Percentiles rank a stretch among this genome's conserved stretches.
phyloP scores from a whole-genome alignment of 2,329 filamentous ascomycete species.

The Whalleya microplaca region DNA sequence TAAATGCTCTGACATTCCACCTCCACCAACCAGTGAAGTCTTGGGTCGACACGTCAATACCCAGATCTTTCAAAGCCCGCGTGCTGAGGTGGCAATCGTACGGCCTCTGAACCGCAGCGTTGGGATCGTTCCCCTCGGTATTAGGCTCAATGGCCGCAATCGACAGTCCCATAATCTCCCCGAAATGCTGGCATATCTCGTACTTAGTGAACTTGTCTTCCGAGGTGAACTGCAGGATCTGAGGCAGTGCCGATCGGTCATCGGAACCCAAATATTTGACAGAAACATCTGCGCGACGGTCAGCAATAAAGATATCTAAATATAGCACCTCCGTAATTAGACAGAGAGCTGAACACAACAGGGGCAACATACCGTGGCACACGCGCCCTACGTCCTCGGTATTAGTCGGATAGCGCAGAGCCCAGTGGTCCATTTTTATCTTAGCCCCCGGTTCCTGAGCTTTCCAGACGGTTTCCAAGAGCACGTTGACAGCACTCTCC shows the following conservation, averaged over 20 bases:
- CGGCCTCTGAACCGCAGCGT: conserved; percentile 73
- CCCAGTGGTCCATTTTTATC: conserved; percentile 85
- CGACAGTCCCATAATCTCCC: conserved; percentile 77
- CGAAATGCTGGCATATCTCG: conserved; percentile 79
- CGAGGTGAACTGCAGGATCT: conserved; percentile 80
- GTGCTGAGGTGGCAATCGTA: conserved; percentile 90
- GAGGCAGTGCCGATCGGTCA: conserved; percentile 61
- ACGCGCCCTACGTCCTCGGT: conserved; percentile 85
- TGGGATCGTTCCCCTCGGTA: conserved; percentile 72
- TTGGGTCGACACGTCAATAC: conserved; percentile 73
- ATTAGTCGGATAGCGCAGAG: conserved; percentile 82
- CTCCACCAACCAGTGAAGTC: conserved; percentile 85
- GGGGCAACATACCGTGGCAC: conserved; percentile 59
- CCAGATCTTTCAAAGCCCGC: conserved; percentile 70
- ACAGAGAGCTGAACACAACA: conserved; percentile 6
- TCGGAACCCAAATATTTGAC: conserved; percentile 64
- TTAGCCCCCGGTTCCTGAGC: conserved; percentile 65
- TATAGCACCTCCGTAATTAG: conserved; percentile 3
- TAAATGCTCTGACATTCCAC: conserved; percentile 62
- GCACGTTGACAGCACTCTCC: conserved; percentile 82
- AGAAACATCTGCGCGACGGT: conserved; percentile 61
- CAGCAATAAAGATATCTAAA: conserved; percentile 11
- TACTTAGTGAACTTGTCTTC: conserved; percentile 90
- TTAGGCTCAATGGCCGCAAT: conserved; percentile 70
- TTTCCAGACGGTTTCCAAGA: conserved; percentile 78